phyloP scores from a whole-genome alignment of 768 basidiomycete genomes.

The Pisolithus microcarpus region DNA sequence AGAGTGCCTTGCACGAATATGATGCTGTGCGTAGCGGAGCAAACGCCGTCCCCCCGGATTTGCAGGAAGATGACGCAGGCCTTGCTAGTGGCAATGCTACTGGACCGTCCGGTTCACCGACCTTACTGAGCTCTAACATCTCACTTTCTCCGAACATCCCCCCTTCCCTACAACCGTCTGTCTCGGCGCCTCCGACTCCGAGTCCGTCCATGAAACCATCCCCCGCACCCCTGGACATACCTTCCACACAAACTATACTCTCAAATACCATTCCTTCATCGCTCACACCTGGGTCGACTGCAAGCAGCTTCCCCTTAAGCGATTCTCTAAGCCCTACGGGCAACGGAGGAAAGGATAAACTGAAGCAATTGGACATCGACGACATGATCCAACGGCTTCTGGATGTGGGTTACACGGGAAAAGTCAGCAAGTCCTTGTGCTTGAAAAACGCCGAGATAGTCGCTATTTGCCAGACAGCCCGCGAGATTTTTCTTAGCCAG shows the following conservation, averaged over 20 bases:
- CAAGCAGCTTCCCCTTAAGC: slow-evolving; percentile 31
- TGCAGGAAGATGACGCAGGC: slow-evolving; percentile 26
- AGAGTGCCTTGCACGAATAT: slow-evolving; percentile 32
- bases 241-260: slow-evolving; percentile 79
- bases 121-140: slow-evolving; percentile 31
- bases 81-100: slow-evolving; percentile 36
- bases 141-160: slow-evolving; percentile 33
- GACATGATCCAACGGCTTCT: slow-evolving; percentile 96
- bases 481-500: slow-evolving; percentile 93
- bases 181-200: slow-evolving; percentile 8
- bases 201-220: slow-evolving; percentile 31
- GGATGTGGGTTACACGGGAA: slow-evolving; percentile 96
- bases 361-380: slow-evolving; percentile 82
- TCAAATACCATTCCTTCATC: slow-evolving; percentile 50
- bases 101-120: slow-evolving; percentile 26
- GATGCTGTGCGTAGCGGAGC: slow-evolving; percentile 27
- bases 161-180: slow-evolving; percentile 30
- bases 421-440: slow-evolving; percentile 92
- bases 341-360: slow-evolving; percentile 46
- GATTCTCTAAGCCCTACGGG: slow-evolving; percentile 32
- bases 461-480: slow-evolving; percentile 88
- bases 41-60: slow-evolving; percentile 26
- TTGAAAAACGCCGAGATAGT: slow-evolving; percentile 96
- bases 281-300: slow-evolving; percentile 47
- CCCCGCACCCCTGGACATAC: slow-evolving; percentile 65